These are phyloP conservation scores for Cryptococcus amylolentus DNA, from an alignment of 1,284 basidiomycete species.

Conservation along the genomic window DNA sequence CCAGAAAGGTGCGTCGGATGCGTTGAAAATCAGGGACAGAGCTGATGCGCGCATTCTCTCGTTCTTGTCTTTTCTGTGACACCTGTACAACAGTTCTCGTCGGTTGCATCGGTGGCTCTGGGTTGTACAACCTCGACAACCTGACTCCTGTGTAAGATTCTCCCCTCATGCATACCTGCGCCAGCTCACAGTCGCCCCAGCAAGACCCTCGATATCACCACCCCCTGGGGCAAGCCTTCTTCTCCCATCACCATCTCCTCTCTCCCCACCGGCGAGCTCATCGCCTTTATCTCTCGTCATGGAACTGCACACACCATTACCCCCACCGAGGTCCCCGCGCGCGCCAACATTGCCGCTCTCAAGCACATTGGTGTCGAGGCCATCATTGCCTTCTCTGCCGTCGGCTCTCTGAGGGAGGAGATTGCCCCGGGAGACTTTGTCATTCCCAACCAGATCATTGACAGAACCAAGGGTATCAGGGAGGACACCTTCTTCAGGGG, in stretches of 20 bases:
- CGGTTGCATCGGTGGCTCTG: constrained; percentile 80
- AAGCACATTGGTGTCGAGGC: constrained; percentile 86
- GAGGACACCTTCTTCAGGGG: constrained; percentile 83
- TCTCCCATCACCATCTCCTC: constrained; percentile 85
- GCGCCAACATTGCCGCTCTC: constrained; percentile 93
- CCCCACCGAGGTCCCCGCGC: constrained; percentile 73
- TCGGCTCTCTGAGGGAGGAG: constrained; percentile 93
- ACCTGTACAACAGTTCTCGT: constrained; percentile 59
- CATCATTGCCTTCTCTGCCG: constrained; percentile 90
- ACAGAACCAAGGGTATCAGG: constrained; percentile 89
- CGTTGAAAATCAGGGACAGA: neutral
- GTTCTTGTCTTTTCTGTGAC: neutral
- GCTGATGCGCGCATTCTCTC: neutral
- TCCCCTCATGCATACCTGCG: neutral
- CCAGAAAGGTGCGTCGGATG: constrained; percentile 10
- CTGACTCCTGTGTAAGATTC: constrained; percentile 68
- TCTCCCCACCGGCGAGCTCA: constrained; percentile 68
- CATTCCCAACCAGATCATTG: constrained; percentile 90
- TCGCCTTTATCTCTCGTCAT: constrained; percentile 92
- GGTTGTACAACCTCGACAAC: constrained; percentile 85
- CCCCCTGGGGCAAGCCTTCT: constrained; percentile 90
- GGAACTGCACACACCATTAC: constrained; percentile 68
- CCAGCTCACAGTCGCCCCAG: constrained; percentile 47
- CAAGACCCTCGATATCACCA: constrained; percentile 55
- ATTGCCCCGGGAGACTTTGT: constrained; percentile 86